These are phyloP conservation scores for Ceratocystis variospora DNA, from an alignment of 2,329 filamentous ascomycete species.

Conservation along the genomic window DNA sequence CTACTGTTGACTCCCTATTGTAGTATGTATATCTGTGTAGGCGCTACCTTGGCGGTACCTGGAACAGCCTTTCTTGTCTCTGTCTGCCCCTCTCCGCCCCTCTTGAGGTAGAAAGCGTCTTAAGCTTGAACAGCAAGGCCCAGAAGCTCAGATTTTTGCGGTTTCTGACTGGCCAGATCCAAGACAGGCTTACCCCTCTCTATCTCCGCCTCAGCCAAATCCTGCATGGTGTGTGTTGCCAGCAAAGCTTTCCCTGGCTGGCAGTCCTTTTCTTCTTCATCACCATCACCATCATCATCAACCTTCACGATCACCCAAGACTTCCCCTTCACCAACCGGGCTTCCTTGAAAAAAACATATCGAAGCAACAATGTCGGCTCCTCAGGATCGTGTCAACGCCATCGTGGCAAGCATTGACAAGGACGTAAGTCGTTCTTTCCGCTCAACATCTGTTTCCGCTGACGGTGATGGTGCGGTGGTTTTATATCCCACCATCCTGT, in stretches of 20 bases:
- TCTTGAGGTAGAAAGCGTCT: no score
- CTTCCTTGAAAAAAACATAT: not conserved
- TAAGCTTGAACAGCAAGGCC: no score
- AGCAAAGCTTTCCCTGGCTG: not conserved
- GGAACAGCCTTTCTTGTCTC: no score
- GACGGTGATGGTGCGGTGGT: not conserved
- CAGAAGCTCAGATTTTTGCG: not conserved
- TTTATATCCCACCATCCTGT: no score
- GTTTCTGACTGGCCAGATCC: not conserved
- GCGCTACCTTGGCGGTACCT: no score
- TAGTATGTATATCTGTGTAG: no score
- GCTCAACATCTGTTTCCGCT: not conserved
- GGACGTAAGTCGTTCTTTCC: constrained; percentile 45
- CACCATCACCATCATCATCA: not conserved
- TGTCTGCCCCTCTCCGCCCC: no score
- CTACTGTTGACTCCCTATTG: no score
- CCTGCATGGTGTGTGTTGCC: no score
- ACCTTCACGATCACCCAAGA: no score
- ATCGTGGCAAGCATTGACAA: constrained; percentile 69
- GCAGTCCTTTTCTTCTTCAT: no score
- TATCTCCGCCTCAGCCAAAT: not conserved
- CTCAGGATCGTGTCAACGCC: constrained; percentile 63
- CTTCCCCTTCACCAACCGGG: no score
- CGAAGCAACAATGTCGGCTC: constrained; percentile 48
- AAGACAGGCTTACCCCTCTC: constrained; percentile 2